Percentiles rank a stretch among this genome's conserved stretches.
Evolutionary conservation across 1,139 yeast genomes (phyloP).

Genomic region (Taiozyma sp.): DNA sequence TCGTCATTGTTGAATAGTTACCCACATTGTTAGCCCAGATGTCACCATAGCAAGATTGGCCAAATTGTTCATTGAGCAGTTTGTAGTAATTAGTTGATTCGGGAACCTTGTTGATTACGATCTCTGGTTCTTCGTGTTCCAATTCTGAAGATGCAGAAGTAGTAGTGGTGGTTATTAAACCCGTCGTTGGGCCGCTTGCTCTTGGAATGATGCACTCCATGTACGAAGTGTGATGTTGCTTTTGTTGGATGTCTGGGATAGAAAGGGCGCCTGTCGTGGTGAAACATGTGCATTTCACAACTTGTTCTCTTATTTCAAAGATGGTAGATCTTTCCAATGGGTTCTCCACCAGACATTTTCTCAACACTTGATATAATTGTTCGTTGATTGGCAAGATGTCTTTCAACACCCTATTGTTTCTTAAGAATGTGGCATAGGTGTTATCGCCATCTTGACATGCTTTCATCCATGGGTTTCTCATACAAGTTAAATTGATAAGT

Average conservation of each 20-base stretch:
- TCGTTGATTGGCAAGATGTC: conserved; percentile 52
- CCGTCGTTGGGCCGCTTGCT: neutral
- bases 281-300: conserved; percentile 14
- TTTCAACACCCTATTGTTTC: conserved; percentile 28
- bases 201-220: neutral
- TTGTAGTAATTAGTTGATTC: neutral
- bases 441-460: conserved; percentile 60
- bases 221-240: neutral
- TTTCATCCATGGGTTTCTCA: conserved; percentile 89
- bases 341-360: conserved; percentile 51
- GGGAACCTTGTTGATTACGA: neutral
- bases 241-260: conserved; percentile 10
- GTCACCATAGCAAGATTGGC: neutral
- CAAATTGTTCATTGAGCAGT: neutral
- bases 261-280: conserved; percentile 20
- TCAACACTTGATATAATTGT: conserved; percentile 53
- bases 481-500: conserved; percentile 72
- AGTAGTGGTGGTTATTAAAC: neutral
- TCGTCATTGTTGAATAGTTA: conserved; percentile 14
- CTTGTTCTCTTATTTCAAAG: conserved; percentile 33
- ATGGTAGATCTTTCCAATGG: conserved; percentile 62
- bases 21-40: neutral
- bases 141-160: neutral
- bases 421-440: conserved; percentile 48
- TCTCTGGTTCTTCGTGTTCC: neutral